Percentiles rank a stretch among this genome's conserved stretches.
phyloP scores from a whole-genome alignment of 1,284 basidiomycete genomes.

The Moniliophthora roreri region DNA sequence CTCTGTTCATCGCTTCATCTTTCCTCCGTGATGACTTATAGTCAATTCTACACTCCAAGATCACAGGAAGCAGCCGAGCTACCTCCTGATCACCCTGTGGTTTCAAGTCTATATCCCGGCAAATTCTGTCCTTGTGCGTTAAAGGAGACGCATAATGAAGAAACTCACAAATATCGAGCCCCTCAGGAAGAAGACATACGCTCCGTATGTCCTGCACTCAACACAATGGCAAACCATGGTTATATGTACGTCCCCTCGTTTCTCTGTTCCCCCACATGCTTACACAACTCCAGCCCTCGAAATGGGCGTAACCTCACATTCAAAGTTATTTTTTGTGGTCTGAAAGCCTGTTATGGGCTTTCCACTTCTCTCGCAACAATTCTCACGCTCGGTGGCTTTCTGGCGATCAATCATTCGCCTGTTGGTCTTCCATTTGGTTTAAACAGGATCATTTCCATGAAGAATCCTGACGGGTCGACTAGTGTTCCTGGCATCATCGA shows the following conservation, averaged over 20 bases:
- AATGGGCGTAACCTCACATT: constrained; percentile 18
- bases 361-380: constrained; percentile 16
- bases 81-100: too few relatives aligned
- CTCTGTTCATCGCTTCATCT: too few relatives aligned
- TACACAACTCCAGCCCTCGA: constrained; percentile 10
- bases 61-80: too few relatives aligned
- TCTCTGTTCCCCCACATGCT: neutral
- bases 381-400: constrained; percentile 16
- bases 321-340: constrained; percentile 11
- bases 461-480: constrained; percentile 10
- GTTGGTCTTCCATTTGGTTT: constrained; percentile 7
- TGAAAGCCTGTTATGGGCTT: constrained; percentile 18
- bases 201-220: constrained; percentile 17
- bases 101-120: too few relatives aligned
- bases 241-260: constrained; percentile 20
- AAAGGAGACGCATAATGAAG: too few relatives aligned
- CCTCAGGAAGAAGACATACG: constrained; percentile 25
- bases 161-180: constrained; percentile 24
- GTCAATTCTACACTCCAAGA: too few relatives aligned
- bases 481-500: constrained; percentile 12
- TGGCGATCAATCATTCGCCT: constrained; percentile 9
- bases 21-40: too few relatives aligned
- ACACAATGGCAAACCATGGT: constrained; percentile 20
- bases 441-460: constrained; percentile 1
- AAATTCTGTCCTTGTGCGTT: too few relatives aligned